Conservation (phyloP, 2,329 filamentous ascomycete species). For the Microcyclosporella mali region DNA sequence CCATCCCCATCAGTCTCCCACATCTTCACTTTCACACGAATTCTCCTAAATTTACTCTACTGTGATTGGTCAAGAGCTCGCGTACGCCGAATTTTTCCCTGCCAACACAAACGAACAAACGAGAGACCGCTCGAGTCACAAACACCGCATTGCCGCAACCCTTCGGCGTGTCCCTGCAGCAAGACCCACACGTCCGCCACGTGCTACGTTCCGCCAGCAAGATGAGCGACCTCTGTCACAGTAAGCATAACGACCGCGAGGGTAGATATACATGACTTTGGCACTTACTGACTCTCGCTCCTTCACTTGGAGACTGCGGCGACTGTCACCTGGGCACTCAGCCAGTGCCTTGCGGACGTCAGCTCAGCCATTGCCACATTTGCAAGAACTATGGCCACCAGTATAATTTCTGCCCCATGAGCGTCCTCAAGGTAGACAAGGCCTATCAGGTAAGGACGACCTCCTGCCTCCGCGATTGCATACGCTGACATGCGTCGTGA, state of each 20-base stretch:
- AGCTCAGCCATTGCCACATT: constrained; percentile 11
- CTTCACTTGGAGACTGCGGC: constrained; percentile 12
- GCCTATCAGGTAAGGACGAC: constrained; percentile 12
- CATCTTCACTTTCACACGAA: no score
- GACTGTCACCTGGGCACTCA: constrained; percentile 20
- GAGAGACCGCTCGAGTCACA: no score
- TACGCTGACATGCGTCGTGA: constrained; percentile 4
- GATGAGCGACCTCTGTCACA: constrained; percentile 25
- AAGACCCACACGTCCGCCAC: not conserved
- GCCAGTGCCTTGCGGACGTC: constrained; percentile 14
- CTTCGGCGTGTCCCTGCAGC: not conserved
- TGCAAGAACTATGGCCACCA: constrained; percentile 10
- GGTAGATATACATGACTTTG: not conserved
- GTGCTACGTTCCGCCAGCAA: not conserved
- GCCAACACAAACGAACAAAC: no score
- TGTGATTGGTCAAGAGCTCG: no score
- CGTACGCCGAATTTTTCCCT: no score
- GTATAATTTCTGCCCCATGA: constrained; percentile 20
- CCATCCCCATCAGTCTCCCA: no score
- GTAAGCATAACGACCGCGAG: not conserved
- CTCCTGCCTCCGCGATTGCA: not conserved
- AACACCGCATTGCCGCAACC: not conserved
- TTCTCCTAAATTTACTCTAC: no score
- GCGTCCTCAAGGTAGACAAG: constrained; percentile 8
- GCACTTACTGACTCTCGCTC: not conserved